These are phyloP conservation scores for Calendula officinalis DNA, from an alignment of 129 eudicot genomes.

Conservation along the genomic window DNA sequence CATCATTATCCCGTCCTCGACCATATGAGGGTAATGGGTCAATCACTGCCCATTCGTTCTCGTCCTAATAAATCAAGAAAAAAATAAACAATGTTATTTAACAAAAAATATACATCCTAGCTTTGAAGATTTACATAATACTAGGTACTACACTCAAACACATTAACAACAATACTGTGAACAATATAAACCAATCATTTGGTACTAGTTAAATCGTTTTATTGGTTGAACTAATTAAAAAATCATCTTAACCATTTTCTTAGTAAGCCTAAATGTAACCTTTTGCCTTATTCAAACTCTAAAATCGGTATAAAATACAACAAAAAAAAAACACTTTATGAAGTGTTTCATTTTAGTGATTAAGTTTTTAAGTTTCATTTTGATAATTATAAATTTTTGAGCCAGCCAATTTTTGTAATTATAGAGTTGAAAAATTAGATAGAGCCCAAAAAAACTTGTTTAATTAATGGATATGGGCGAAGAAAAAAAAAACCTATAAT, in stretches of 20 bases:
- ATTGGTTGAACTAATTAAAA: too few relatives aligned
- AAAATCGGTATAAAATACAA: background rate
- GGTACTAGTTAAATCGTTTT: background rate
- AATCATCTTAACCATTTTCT: background rate
- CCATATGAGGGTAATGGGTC: slow-evolving; percentile 93
- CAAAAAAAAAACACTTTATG: background rate
- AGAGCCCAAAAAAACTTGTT: too few relatives aligned
- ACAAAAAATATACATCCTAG: background rate
- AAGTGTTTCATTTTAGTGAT: background rate
- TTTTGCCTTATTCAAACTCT: background rate
- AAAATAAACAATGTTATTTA: background rate
- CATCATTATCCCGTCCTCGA: slow-evolving; percentile 77
- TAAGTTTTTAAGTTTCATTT: too few relatives aligned
- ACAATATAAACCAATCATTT: background rate
- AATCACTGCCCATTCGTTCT: slow-evolving; percentile 68
- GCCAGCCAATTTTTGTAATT: too few relatives aligned
- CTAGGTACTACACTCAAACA: background rate
- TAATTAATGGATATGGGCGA: too few relatives aligned
- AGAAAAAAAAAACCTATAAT: too few relatives aligned
- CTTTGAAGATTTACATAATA: background rate
- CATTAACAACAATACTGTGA: background rate
- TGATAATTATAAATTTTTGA: too few relatives aligned
- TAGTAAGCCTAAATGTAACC: background rate
- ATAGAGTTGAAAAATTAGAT: too few relatives aligned
- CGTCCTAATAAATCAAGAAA: slow-evolving; percentile 42